phyloP scores from a whole-genome alignment of 2,329 filamentous ascomycete species.

The Magnaporthiopsis incrustans region DNA sequence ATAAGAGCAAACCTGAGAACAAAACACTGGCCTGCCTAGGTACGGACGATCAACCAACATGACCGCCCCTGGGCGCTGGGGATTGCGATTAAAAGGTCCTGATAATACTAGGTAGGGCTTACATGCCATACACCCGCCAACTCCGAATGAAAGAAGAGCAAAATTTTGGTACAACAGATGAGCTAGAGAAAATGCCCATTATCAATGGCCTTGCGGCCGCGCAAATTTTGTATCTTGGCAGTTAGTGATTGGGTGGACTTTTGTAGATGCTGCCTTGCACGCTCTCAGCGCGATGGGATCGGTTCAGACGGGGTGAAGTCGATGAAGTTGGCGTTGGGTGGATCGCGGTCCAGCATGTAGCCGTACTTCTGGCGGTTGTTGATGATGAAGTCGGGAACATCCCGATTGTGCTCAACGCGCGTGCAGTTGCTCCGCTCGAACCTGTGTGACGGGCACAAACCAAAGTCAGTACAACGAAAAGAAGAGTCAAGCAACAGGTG shows the following conservation, averaged over 20 bases:
- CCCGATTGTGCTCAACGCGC: conserved; percentile 28
- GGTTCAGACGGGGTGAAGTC: conserved; percentile 14
- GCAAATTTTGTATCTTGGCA: too few relatives aligned
- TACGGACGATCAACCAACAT: not conserved
- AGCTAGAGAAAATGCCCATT: not conserved
- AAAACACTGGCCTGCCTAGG: too few relatives aligned
- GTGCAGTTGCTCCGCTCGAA: conserved; percentile 14
- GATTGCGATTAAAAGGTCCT: not conserved
- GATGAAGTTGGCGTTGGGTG: conserved; percentile 27
- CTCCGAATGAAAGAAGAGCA: not conserved
- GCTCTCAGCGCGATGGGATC: not conserved
- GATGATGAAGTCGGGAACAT: conserved; percentile 33
- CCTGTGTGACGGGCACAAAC: conserved; percentile 7
- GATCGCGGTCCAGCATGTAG: conserved; percentile 31
- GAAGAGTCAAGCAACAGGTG: not conserved
- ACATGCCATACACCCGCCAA: not conserved
- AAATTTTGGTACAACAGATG: not conserved
- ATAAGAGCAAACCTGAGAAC: too few relatives aligned
- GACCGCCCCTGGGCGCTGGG: too few relatives aligned
- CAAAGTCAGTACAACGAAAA: not conserved
- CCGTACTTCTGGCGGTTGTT: conserved; percentile 22
- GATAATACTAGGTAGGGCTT: not conserved
- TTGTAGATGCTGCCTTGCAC: not conserved
- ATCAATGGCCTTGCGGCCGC: not conserved
- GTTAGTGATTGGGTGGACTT: too few relatives aligned